Evolutionary conservation across 768 basidiomycete genomes (phyloP).

Genomic region (Pulveroboletus sp.): DNA sequence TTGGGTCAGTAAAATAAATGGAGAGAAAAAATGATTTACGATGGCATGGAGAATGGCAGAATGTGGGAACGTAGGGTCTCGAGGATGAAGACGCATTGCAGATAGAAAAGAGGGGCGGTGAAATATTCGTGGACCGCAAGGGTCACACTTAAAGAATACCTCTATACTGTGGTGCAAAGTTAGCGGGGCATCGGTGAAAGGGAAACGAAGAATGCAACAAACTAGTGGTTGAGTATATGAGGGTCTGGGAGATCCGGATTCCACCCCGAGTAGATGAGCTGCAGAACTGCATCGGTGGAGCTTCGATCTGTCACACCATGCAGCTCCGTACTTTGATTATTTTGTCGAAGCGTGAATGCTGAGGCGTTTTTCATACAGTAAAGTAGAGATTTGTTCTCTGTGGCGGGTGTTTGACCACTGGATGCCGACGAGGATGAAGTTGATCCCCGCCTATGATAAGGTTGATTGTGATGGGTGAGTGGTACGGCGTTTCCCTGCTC

Average conservation of each 20-base stretch:
- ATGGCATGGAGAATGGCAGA: conserved; percentile 89
- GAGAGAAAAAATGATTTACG: conserved; percentile 37
- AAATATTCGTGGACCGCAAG: conserved; percentile 78
- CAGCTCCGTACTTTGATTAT: conserved; percentile 50
- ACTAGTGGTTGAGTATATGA: conserved; percentile 71
- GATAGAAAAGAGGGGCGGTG: conserved; percentile 78
- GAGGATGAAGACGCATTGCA: conserved; percentile 74
- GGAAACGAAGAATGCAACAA: conserved; percentile 26
- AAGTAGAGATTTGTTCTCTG: conserved; percentile 5
- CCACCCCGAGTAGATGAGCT: conserved; percentile 75
- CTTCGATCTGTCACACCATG: conserved; percentile 35
- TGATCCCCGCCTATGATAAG: conserved; percentile 18
- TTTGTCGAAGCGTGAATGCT: conserved; percentile 31
- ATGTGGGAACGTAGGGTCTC: conserved; percentile 82
- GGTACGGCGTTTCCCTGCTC: conserved; percentile 42
- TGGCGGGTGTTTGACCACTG: conserved; percentile 9
- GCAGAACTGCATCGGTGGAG: conserved; percentile 52
- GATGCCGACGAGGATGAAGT: conserved; percentile 19
- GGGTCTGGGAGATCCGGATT: conserved; percentile 82
- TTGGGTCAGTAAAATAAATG: conserved; percentile 9
- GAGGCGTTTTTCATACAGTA: conserved; percentile 3
- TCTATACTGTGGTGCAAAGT: conserved; percentile 54
- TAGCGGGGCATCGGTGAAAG: conserved; percentile 8
- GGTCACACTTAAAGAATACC: conserved; percentile 84
- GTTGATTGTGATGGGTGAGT: conserved; percentile 16